These are phyloP conservation scores for Bimuria novae-zelandiae DNA, from an alignment of 2,329 filamentous ascomycete species.

Conservation along the genomic window DNA sequence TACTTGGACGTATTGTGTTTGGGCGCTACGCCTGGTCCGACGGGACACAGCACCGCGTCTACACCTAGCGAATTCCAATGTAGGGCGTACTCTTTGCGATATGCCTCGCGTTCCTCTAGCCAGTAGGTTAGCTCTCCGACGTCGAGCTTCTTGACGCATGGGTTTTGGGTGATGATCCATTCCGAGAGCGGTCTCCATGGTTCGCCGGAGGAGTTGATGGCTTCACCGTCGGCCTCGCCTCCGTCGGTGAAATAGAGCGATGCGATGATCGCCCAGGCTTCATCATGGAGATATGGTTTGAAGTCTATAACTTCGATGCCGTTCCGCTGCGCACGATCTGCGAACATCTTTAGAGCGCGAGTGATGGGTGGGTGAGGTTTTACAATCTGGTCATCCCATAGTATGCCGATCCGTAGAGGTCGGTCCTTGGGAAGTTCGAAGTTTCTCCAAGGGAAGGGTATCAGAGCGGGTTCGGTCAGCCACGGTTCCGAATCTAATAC, in stretches of 20 bases:
- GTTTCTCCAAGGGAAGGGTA: conserved; percentile 62
- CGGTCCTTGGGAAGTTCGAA: conserved; percentile 22
- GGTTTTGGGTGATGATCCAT: conserved; percentile 63
- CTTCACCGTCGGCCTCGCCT: conserved; percentile 57
- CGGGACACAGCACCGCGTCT: conserved; percentile 67
- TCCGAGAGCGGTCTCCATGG: conserved; percentile 62
- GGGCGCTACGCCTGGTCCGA: conserved; percentile 60
- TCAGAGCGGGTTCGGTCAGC: conserved; percentile 60
- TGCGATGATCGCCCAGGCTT: conserved; percentile 54
- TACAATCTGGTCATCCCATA: conserved; percentile 69
- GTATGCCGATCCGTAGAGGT: conserved; percentile 61
- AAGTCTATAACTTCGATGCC: conserved; percentile 61
- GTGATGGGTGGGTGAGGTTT: conserved; percentile 68
- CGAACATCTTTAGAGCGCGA: conserved; percentile 58
- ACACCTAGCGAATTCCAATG: conserved; percentile 52
- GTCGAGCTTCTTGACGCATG: conserved; percentile 49
- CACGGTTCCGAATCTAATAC: conserved; percentile 61
- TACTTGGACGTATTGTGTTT: conserved; percentile 59
- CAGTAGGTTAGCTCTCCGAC: conserved; percentile 52
- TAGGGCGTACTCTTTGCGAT: conserved; percentile 51
- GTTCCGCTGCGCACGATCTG: conserved; percentile 48
- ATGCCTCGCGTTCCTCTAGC: conserved; percentile 49
- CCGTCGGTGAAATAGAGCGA: conserved; percentile 60
- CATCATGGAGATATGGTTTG: conserved; percentile 54
- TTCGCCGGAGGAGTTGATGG: conserved; percentile 60